Conservation (phyloP, 495 filamentous ascomycete genomes). For the Margaritispora aquatica region DNA sequence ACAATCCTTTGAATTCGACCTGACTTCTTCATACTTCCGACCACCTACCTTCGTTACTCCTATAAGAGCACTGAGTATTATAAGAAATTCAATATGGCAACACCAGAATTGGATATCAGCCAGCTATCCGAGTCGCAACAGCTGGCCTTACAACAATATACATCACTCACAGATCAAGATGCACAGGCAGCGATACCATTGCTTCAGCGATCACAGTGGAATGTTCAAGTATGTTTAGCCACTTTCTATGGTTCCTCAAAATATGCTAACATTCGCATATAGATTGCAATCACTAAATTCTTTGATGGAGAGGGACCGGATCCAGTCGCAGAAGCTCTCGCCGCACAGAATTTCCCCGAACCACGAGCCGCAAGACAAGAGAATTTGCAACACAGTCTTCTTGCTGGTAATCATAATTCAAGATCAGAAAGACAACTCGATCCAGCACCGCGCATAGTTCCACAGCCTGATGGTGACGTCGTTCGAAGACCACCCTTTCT, state of each 20-base stretch:
- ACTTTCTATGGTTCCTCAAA: neutral
- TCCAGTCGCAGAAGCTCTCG: constrained; percentile 52
- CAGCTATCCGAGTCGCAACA: constrained; percentile 71
- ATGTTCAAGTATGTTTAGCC: constrained; percentile 64
- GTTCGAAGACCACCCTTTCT: constrained; percentile 65
- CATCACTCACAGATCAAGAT: constrained; percentile 79
- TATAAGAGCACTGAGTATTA: too few relatives aligned
- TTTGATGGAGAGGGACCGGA: constrained; percentile 92
- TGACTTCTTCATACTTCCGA: neutral
- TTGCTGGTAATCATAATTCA: constrained; percentile 28
- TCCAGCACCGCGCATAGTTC: constrained; percentile 74
- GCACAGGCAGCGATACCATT: constrained; percentile 70
- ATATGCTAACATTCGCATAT: constrained; percentile 19
- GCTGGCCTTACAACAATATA: constrained; percentile 79
- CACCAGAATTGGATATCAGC: constrained; percentile 45
- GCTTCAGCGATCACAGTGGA: constrained; percentile 86
- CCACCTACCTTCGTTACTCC: too few relatives aligned
- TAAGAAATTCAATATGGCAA: too few relatives aligned
- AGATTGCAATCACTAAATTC: constrained; percentile 96
- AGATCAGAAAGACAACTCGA: constrained; percentile 35
- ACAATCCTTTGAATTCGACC: neutral
- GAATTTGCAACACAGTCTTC: constrained; percentile 56
- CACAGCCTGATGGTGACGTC: constrained; percentile 58
- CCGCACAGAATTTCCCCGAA: constrained; percentile 53
- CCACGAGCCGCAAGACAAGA: constrained; percentile 56